phyloP scores from a whole-genome alignment of 1,284 basidiomycete species.

The Puccinia horiana region DNA sequence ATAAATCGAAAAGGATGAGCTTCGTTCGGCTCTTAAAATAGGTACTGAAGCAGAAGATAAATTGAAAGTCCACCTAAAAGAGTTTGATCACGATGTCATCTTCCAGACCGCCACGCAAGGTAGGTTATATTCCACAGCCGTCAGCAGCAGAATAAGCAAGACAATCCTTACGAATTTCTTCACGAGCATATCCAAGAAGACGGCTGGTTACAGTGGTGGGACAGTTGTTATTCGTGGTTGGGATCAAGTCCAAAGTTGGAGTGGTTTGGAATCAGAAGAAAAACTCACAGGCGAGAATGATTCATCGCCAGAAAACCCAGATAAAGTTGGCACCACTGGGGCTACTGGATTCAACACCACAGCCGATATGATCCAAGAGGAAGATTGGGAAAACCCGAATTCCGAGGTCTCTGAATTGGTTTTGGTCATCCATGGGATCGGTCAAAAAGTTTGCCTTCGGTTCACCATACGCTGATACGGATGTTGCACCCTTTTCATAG shows the following conservation, averaged over 20 bases:
- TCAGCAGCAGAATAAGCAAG: constrained; percentile 45
- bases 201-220: constrained; percentile 41
- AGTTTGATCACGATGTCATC: constrained; percentile 55
- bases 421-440: constrained; percentile 56
- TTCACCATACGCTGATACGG: background rate
- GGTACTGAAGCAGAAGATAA: constrained; percentile 52
- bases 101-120: constrained; percentile 53
- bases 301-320: background rate
- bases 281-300: background rate
- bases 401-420: constrained; percentile 54
- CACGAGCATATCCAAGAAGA: constrained; percentile 42
- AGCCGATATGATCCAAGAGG: constrained; percentile 52
- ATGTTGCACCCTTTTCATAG: too few relatives aligned
- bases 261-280: constrained; percentile 12
- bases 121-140: constrained; percentile 53
- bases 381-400: constrained; percentile 48
- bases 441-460: constrained; percentile 52
- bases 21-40: constrained; percentile 30
- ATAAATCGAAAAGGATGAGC: constrained; percentile 45
- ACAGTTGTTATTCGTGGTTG: constrained; percentile 43
- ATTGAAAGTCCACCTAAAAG: constrained; percentile 50
- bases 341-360: constrained; percentile 50
- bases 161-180: constrained; percentile 49
- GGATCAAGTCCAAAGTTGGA: constrained; percentile 44
- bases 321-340: background rate